Evolutionary conservation across 768 basidiomycete genomes (phyloP).

Genomic region (Trametes elegans): DNA sequence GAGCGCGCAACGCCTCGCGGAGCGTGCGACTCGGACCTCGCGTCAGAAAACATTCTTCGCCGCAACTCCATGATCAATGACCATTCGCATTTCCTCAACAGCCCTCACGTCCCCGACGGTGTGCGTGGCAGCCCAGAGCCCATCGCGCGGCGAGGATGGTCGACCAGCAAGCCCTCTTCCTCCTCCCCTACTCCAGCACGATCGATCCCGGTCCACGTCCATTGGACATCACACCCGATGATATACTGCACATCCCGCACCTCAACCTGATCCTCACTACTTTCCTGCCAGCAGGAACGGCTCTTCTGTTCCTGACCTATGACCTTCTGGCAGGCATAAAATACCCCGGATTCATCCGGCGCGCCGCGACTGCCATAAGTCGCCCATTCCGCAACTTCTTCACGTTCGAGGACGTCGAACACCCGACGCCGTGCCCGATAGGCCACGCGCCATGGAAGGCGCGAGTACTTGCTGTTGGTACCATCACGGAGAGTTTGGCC

Average conservation of each 20-base stretch:
- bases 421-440: conserved; percentile 29
- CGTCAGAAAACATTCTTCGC: conserved; percentile 7
- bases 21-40: background rate
- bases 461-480: conserved; percentile 36
- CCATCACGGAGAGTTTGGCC: conserved; percentile 37
- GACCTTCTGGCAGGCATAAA: conserved; percentile 18
- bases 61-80: conserved; percentile 6
- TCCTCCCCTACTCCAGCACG: background rate
- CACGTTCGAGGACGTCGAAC: conserved; percentile 47
- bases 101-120: conserved; percentile 6
- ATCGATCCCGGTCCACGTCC: background rate
- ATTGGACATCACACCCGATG: background rate
- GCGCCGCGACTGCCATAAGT: conserved; percentile 5
- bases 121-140: background rate
- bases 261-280: conserved; percentile 13
- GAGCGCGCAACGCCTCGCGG: background rate
- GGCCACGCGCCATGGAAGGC: conserved; percentile 30
- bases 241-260: conserved; percentile 6
- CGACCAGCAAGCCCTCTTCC: conserved; percentile 5
- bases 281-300: conserved; percentile 11
- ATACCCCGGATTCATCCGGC: conserved; percentile 11
- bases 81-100: conserved; percentile 10
- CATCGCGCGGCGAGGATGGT: conserved; percentile 4
- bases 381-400: conserved; percentile 54
- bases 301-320: conserved; percentile 8